Evolutionary conservation across 306 rosid genomes (phyloP).

Genomic region (barrel medic (Medicago truncatula)): DNA sequence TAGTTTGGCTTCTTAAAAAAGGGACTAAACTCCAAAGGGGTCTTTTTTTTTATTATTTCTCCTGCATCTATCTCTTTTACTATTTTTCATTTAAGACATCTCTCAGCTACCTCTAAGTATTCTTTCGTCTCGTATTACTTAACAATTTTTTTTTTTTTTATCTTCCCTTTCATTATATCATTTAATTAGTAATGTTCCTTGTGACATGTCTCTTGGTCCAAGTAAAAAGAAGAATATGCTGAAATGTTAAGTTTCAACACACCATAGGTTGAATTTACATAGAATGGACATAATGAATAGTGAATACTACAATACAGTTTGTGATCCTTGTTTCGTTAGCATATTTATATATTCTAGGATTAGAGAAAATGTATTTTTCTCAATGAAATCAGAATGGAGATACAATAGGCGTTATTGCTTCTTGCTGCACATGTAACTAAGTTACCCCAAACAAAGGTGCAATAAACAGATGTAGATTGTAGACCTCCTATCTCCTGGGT

Average conservation of each 20-base stretch:
- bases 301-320: background rate
- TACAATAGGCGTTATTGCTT: background rate
- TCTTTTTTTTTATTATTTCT: conserved; percentile 31
- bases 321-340: background rate
- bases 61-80: background rate
- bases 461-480: no score
- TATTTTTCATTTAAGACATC: background rate
- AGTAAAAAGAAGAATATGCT: background rate
- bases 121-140: conserved; percentile 9
- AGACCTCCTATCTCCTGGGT: no score
- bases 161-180: background rate
- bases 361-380: background rate
- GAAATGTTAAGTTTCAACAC: background rate
- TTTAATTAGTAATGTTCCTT: background rate
- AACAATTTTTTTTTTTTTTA: background rate
- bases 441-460: background rate
- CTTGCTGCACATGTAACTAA: background rate
- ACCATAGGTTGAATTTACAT: background rate
- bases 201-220: background rate
- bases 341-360: background rate
- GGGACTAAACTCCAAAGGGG: conserved; percentile 11
- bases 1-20: no score
- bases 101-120: background rate
- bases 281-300: background rate
- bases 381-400: background rate